phyloP scores from a whole-genome alignment of 768 basidiomycete genomes.

The Phylloporus scabripes region DNA sequence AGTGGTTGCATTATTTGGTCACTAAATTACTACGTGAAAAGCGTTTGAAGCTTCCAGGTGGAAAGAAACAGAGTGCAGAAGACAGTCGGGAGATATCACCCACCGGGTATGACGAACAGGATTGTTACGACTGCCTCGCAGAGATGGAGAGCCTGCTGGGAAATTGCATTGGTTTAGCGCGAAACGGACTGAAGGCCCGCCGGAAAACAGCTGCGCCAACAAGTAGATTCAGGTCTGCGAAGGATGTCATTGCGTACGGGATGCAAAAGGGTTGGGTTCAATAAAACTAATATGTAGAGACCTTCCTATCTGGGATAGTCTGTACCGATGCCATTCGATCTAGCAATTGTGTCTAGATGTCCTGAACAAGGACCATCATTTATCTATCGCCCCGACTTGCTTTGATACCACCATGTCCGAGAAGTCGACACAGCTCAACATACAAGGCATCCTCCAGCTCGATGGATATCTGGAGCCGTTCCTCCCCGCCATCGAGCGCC shows the following conservation, averaged over 20 bases:
- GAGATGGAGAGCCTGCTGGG: constrained; percentile 61
- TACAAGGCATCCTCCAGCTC: constrained; percentile 51
- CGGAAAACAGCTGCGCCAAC: constrained; percentile 30
- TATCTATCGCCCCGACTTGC: constrained; percentile 4
- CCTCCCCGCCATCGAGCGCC: constrained; percentile 59
- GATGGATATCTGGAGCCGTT: constrained; percentile 77
- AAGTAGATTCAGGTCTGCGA: constrained; percentile 39
- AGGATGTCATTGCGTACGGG: constrained; percentile 59
- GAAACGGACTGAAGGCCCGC: constrained; percentile 30
- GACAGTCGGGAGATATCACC: constrained; percentile 12
- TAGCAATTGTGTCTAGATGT: background rate
- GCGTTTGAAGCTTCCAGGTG: constrained; percentile 51
- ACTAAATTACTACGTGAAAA: constrained; percentile 68
- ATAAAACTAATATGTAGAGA: constrained; percentile 16
- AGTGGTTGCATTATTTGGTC: constrained; percentile 91
- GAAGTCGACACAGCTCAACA: constrained; percentile 42
- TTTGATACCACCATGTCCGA: constrained; percentile 33
- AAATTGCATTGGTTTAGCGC: constrained; percentile 37
- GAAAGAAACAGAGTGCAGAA: constrained; percentile 33
- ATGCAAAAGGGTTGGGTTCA: constrained; percentile 58
- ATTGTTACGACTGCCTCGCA: constrained; percentile 63
- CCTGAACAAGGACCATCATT: constrained; percentile 5
- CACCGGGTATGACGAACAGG: constrained; percentile 52
- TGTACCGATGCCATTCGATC: background rate
- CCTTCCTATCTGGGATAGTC: constrained; percentile 13